Evolutionary conservation across 2,329 filamentous ascomycete species (phyloP).

Genomic region (Apiospora aurea): DNA sequence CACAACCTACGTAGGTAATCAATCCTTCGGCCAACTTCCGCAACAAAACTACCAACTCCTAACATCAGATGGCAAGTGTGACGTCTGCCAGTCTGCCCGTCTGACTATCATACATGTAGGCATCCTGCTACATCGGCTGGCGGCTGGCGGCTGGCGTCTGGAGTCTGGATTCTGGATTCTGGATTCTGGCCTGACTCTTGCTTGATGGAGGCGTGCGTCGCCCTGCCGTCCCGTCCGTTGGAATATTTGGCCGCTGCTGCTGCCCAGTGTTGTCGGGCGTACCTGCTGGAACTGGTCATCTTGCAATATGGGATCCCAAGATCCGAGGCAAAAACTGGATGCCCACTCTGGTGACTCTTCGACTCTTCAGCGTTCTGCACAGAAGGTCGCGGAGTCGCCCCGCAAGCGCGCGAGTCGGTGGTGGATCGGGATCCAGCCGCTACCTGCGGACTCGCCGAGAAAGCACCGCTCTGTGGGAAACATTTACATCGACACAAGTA

Average conservation of each 20-base stretch:
- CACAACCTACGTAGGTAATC: neutral
- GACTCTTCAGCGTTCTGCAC: slow-evolving; percentile 1
- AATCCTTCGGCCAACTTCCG: slow-evolving; percentile 17
- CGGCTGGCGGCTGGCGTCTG: neutral
- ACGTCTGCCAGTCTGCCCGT: neutral
- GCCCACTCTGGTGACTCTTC: neutral
- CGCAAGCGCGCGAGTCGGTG: slow-evolving; percentile 14
- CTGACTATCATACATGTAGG: neutral
- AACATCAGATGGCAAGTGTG: slow-evolving; percentile 1
- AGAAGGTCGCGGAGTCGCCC: slow-evolving; percentile 14
- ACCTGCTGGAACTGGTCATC: neutral
- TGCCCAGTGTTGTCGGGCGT: neutral
- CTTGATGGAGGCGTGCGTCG: neutral
- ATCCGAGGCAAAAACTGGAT: slow-evolving; percentile 9
- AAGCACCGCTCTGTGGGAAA: slow-evolving; percentile 16
- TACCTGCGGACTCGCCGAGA: slow-evolving; percentile 7
- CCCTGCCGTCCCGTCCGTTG: neutral
- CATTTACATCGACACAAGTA: neutral
- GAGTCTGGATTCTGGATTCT: too few relatives aligned
- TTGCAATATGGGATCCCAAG: neutral
- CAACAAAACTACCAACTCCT: neutral
- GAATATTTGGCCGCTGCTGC: neutral
- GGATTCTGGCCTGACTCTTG: neutral
- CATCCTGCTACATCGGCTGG: too few relatives aligned
- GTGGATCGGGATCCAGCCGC: neutral